These are phyloP conservation scores for Aspergillus sclerotialis DNA, from an alignment of 2,329 filamentous ascomycete genomes.

Conservation along the genomic window DNA sequence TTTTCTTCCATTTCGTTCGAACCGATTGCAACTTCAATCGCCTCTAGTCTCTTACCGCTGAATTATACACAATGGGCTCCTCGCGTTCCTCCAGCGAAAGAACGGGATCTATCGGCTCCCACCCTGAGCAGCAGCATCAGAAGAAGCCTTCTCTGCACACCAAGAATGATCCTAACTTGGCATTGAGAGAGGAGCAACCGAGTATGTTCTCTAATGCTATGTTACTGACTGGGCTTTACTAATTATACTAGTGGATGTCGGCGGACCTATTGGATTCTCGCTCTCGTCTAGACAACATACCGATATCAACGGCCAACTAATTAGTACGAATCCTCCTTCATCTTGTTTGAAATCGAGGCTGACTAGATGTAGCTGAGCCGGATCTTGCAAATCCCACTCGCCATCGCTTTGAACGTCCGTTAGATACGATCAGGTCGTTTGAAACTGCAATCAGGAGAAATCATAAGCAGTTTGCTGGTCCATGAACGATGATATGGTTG, in stretches of 20 bases:
- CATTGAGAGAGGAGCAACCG: slow-evolving; percentile 76
- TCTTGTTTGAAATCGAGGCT: no score
- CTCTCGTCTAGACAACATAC: slow-evolving; percentile 68
- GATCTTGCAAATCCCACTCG: slow-evolving; percentile 87
- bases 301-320: slow-evolving; percentile 69
- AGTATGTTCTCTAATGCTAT: no score
- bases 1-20: background rate
- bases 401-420: slow-evolving; percentile 75
- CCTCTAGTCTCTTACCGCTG: slow-evolving; percentile 1
- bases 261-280: slow-evolving; percentile 49
- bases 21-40: slow-evolving; percentile 4
- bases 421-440: slow-evolving; percentile 87
- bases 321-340: slow-evolving; percentile 49
- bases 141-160: slow-evolving; percentile 47
- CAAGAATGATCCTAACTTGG: slow-evolving; percentile 80
- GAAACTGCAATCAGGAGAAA: slow-evolving; percentile 75
- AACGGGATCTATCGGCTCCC: slow-evolving; percentile 16
- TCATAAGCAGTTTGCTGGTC: slow-evolving; percentile 39
- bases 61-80: slow-evolving; percentile 11
- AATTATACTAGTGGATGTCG: background rate
- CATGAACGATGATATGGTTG: slow-evolving; percentile 4
- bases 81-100: slow-evolving; percentile 16
- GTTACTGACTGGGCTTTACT: no score
- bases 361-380: slow-evolving; percentile 61
- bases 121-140: slow-evolving; percentile 13